Percentiles rank a stretch among this genome's conserved stretches.
phyloP scores from a whole-genome alignment of 179 eudicot species.

The Spinacia oleracea region DNA sequence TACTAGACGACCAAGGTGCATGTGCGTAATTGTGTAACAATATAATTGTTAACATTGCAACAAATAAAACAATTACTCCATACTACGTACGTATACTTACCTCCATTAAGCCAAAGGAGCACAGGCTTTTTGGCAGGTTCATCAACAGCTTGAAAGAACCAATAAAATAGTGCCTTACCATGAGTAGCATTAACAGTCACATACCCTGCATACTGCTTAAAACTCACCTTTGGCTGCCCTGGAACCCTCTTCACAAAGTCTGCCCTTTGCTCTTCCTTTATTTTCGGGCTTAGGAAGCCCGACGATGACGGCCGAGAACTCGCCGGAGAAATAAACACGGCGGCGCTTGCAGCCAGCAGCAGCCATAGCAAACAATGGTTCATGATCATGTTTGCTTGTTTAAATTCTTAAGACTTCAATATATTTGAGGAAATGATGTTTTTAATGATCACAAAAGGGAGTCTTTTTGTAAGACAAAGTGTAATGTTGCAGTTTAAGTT shows the following conservation, averaged over 20 bases:
- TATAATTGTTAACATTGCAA: no score
- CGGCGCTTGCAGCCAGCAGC: slow-evolving; percentile 1
- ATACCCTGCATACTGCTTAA: slow-evolving; percentile 69
- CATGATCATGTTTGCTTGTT: not conserved
- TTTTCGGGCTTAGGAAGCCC: slow-evolving; percentile 24
- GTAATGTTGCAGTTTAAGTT: slow-evolving; percentile 33
- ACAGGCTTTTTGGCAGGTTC: slow-evolving; percentile 46
- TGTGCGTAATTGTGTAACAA: no score
- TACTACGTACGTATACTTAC: slow-evolving; percentile 25
- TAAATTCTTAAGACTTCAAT: no score
- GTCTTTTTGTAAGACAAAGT: slow-evolving; percentile 18
- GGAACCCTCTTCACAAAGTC: slow-evolving; percentile 59
- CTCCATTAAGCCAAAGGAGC: slow-evolving; percentile 89
- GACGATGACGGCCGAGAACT: not conserved
- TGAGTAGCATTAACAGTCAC: slow-evolving; percentile 49
- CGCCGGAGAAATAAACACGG: not conserved
- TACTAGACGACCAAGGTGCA: no score
- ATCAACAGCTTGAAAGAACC: slow-evolving; percentile 59
- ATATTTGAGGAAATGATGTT: slow-evolving; percentile 14
- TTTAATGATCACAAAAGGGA: slow-evolving; percentile 25
- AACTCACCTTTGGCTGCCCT: slow-evolving; percentile 66
- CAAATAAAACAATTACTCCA: no score
- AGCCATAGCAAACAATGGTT: slow-evolving; percentile 9
- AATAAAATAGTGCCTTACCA: slow-evolving; percentile 72
- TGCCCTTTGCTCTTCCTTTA: slow-evolving; percentile 44